Evolutionary conservation across 306 rosid species (phyloP), one percentile per base, ranked within the genome.

Genomic region (Alnus glutinosa): DNA sequence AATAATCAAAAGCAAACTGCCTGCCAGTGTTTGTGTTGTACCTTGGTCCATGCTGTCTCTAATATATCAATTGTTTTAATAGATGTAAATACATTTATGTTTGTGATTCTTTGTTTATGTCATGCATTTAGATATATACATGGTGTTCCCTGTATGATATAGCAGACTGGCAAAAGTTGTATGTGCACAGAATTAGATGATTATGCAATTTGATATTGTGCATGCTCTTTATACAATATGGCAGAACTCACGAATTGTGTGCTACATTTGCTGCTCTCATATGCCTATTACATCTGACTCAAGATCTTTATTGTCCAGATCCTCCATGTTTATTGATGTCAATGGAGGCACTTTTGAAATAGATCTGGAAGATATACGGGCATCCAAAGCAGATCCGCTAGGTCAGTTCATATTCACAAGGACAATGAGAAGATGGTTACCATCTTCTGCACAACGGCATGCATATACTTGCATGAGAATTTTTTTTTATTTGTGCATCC

Each of bases 241-340:
- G 51, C 3, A 34, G 7, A 12, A 36, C 5, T 34, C 42, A 8
- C 6, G n/a, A 42, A 68, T 42, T 68, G 10, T 68, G n/a, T 68
- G 46, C 72, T 61, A 77, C 80, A 30, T 75, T 52, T 39, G 15
- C 54, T 79, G 80, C 67, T 64, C 52, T 54, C 12, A 78, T 79
- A 9, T 77, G 37, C 67, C 30, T n/a, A 13, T 68, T 79, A 49
- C 79, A 75, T 74, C 78, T 89, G 55, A 80, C 76, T 14, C 46
- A 28, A 66, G 71, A 63, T 80, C 28, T 80, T 18, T 50, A 68
- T 62, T 79, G 39, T 52, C 70, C 87, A 95, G 98, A 11, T 90
- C 98, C 50, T 91, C 97, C 83, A 69, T 82, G 30, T 90, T 75
- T 83, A 69, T 95, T 42, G 92, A 92, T 80, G 83, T 84, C 67